Conservation (phyloP, 352 stramenopile species). For the Pythium insidiosum region DNA sequence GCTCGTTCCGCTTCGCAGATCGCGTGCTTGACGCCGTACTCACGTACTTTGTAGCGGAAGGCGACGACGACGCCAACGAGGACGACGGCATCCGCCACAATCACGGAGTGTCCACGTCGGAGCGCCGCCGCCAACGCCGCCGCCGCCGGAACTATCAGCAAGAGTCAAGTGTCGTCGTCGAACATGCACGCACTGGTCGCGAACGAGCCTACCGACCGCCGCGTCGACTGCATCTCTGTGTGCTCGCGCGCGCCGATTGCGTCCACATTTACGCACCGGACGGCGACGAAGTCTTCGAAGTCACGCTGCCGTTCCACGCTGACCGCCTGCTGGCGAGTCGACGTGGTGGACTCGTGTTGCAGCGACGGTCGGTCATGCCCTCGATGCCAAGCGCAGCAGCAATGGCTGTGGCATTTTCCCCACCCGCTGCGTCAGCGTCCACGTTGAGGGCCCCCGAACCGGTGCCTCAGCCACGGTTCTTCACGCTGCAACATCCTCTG, state of each 20-base stretch:
- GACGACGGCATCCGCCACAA: neutral
- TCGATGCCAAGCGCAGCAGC: conserved; percentile 21
- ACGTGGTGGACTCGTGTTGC: conserved; percentile 39
- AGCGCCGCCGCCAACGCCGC: neutral
- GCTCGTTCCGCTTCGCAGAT: conserved; percentile 46
- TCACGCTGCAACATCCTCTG: conserved; percentile 64
- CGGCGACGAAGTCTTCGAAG: conserved; percentile 66
- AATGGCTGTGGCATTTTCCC: conserved; percentile 19
- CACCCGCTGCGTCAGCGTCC: neutral
- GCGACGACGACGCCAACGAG: neutral
- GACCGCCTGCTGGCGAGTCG: conserved; percentile 32
- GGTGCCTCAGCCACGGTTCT: conserved; percentile 39
- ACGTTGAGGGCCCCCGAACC: neutral
- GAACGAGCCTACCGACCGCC: too few relatives aligned
- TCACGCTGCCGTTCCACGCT: conserved; percentile 65
- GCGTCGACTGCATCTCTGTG: conserved; percentile 39
- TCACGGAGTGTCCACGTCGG: neutral
- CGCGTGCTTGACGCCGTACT: conserved; percentile 50
- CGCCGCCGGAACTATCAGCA: neutral
- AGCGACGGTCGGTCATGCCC: conserved; percentile 32
- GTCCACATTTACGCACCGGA: conserved; percentile 55
- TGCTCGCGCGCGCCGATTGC: conserved; percentile 59
- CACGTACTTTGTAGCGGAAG: conserved; percentile 23
- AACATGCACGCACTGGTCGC: too few relatives aligned
- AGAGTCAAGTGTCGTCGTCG: too few relatives aligned